A percentile compares a stretch with the other conserved stretches of the same genome.
Conservation (phyloP, 495 filamentous ascomycete genomes). For the Penicillium lagena region DNA sequence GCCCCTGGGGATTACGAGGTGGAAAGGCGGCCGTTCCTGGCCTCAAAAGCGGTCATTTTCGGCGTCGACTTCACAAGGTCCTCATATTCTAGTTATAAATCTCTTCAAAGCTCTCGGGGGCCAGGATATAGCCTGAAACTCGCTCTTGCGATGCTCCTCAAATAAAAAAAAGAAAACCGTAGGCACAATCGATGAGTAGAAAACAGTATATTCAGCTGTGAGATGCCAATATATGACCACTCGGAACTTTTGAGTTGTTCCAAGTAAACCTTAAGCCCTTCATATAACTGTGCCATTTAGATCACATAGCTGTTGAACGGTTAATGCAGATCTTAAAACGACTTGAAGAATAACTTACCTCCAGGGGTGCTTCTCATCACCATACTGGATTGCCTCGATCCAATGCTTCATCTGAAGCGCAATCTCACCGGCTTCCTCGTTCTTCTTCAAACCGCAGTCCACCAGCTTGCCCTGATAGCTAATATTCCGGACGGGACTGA, state of each 20-base stretch:
- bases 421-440: constrained; percentile 81
- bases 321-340: constrained; percentile 7
- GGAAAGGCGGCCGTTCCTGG: no score
- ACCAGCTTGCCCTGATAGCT: constrained; percentile 75
- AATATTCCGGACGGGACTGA: constrained; percentile 75
- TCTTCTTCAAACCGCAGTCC: constrained; percentile 67
- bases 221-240: no score
- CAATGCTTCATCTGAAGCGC: constrained; percentile 84
- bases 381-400: constrained; percentile 94
- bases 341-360: constrained; percentile 39
- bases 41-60: no score
- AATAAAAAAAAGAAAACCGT: no score
- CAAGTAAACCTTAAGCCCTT: neutral
- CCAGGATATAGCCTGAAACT: no score
- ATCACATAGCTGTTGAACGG: constrained; percentile 18
- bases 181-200: no score
- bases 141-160: no score
- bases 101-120: no score
- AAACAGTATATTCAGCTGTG: no score
- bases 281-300: constrained; percentile 10
- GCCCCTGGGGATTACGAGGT: no score
- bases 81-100: no score
- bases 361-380: constrained; percentile 84
- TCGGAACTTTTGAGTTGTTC: neutral
- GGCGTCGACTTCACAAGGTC: no score